Evolutionary conservation across 345 rosid genomes (phyloP).

Genomic region (Raphanus sativus): DNA sequence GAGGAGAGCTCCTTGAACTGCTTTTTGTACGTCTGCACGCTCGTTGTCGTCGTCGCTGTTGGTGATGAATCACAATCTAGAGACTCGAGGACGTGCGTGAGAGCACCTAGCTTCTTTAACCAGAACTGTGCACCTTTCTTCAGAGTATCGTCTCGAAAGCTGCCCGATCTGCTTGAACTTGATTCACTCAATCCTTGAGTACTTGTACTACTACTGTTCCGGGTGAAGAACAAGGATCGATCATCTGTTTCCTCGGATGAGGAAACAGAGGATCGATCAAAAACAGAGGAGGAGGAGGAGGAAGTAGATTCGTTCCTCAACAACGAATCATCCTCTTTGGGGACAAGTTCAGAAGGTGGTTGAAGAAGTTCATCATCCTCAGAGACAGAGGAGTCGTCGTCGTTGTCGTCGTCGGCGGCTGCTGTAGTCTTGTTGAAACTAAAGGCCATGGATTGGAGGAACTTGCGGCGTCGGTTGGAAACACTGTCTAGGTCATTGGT

Average conservation of each 20-base stretch:
- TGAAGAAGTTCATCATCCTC: not conserved
- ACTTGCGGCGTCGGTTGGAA: slow-evolving; percentile 42
- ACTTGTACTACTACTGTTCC: slow-evolving; percentile 9
- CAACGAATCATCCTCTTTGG: slow-evolving; percentile 35
- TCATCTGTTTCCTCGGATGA: slow-evolving; percentile 25
- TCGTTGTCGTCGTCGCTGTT: slow-evolving; percentile 4
- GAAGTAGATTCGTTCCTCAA: slow-evolving; percentile 40
- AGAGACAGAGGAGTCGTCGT: not conserved
- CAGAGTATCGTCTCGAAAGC: slow-evolving; percentile 28
- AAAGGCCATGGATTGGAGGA: slow-evolving; percentile 46
- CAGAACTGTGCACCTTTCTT: slow-evolving; percentile 26
- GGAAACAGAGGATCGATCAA: slow-evolving; percentile 32
- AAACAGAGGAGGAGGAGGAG: slow-evolving; percentile 43
- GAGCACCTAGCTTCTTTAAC: slow-evolving; percentile 52
- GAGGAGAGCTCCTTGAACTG: slow-evolving; percentile 63
- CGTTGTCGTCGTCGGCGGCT: not conserved
- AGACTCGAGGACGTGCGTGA: slow-evolving; percentile 37
- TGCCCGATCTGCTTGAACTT: slow-evolving; percentile 21
- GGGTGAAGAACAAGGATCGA: not conserved
- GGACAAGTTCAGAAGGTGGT: not conserved
- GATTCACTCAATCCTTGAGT: slow-evolving; percentile 24
- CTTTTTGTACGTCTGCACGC: slow-evolving; percentile 49
- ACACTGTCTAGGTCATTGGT: slow-evolving; percentile 42
- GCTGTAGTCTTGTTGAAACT: slow-evolving; percentile 21
- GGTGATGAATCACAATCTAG: slow-evolving; percentile 39